phyloP scores from a whole-genome alignment of 2,329 filamentous ascomycete genomes.

The Cordyceps fumosorosea region DNA sequence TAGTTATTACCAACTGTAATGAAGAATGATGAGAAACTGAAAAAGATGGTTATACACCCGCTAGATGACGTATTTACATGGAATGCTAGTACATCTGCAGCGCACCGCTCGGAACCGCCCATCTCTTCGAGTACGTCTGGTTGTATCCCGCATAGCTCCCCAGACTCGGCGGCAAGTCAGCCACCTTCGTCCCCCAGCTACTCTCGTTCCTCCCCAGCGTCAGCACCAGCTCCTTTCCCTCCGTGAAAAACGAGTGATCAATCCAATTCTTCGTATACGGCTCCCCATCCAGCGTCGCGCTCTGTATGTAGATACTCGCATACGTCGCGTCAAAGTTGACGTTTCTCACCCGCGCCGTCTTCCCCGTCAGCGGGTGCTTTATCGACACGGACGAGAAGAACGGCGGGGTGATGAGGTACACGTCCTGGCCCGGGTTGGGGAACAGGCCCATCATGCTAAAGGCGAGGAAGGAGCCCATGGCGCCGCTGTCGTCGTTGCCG shows the following conservation, averaged over 20 bases:
- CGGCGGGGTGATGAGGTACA: conserved; percentile 65
- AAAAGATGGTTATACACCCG: background rate
- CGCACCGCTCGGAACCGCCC: background rate
- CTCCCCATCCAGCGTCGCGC: conserved; percentile 53
- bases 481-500: conserved; percentile 64
- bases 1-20: no score
- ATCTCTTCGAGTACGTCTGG: conserved; percentile 13
- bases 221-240: conserved; percentile 59
- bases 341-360: conserved; percentile 52
- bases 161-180: conserved; percentile 57
- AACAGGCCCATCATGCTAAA: conserved; percentile 66
- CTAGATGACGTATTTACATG: background rate
- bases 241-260: conserved; percentile 58
- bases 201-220: conserved; percentile 56
- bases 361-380: conserved; percentile 50
- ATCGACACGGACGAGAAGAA: conserved; percentile 58
- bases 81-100: background rate
- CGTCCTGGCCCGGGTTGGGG: conserved; percentile 61
- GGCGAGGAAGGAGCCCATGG: conserved; percentile 62
- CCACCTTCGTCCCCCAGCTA: conserved; percentile 52
- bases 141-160: conserved; percentile 31
- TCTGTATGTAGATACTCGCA: conserved; percentile 57
- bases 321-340: conserved; percentile 56
- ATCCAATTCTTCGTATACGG: conserved; percentile 61
- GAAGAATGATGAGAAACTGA: no score